Evolutionary conservation across 2,329 filamentous ascomycete genomes (phyloP).

Genomic region (Colletotrichum sp.): DNA sequence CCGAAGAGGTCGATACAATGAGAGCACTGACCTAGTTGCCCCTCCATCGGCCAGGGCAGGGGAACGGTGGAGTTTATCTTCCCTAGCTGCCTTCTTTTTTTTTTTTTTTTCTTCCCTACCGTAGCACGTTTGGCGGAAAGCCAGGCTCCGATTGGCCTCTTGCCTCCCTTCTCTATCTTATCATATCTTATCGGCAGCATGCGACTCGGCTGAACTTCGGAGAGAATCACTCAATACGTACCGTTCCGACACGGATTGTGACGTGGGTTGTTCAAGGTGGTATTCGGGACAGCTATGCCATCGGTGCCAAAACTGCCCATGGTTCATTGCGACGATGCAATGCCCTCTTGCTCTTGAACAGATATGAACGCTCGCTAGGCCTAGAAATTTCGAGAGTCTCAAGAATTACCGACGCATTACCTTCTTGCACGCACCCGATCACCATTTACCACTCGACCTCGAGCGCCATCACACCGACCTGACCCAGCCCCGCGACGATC

Average conservation of each 20-base stretch:
- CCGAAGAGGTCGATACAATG: background rate
- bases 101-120: background rate
- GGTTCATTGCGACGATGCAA: slow-evolving; percentile 3
- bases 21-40: slow-evolving; percentile 2
- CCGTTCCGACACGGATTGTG: background rate
- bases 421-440: background rate
- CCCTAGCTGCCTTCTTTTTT: background rate
- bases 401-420: background rate
- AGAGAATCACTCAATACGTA: background rate
- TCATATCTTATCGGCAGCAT: background rate
- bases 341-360: background rate
- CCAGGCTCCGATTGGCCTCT: background rate
- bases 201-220: slow-evolving; percentile 7
- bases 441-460: background rate
- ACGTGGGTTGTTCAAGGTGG: slow-evolving; percentile 12
- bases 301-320: background rate
- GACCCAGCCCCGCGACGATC: background rate
- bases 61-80: slow-evolving; percentile 7
- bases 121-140: background rate
- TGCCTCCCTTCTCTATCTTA: background rate
- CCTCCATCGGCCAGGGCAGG: slow-evolving; percentile 19
- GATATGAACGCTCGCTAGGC: background rate
- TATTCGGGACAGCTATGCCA: slow-evolving; percentile 19
- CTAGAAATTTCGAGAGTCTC: background rate
- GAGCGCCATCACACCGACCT: background rate